phyloP scores from a whole-genome alignment of 2,329 filamentous ascomycete species.

The Aureobasidium sp. region DNA sequence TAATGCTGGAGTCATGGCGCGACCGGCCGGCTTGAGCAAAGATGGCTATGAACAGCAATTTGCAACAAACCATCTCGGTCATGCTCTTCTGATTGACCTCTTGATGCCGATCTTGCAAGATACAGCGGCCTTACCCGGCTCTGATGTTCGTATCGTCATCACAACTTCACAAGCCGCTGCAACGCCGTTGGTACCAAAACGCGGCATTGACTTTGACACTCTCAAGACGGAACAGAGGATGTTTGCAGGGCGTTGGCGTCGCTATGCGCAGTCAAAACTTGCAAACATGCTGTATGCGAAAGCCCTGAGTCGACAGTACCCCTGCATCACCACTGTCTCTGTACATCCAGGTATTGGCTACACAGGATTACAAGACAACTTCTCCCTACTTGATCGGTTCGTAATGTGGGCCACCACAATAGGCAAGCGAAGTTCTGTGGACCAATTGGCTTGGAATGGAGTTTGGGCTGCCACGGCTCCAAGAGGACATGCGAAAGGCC shows the following conservation, averaged over 20 bases:
- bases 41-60: conserved; percentile 23
- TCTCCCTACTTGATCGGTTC: conserved; percentile 26
- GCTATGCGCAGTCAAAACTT: conserved; percentile 38
- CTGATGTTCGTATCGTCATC: conserved; percentile 16
- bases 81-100: conserved; percentile 20
- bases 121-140: not conserved
- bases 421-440: conserved; percentile 12
- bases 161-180: conserved; percentile 8
- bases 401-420: conserved; percentile 13
- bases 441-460: conserved; percentile 19
- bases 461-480: conserved; percentile 21
- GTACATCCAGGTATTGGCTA: conserved; percentile 32
- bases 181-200: conserved; percentile 8
- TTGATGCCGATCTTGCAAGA: conserved; percentile 14
- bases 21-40: conserved; percentile 16
- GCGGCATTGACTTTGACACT: conserved; percentile 17
- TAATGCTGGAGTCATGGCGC: conserved; percentile 21
- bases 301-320: conserved; percentile 30
- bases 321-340: conserved; percentile 25
- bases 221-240: conserved; percentile 16
- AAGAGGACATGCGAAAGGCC: conserved; percentile 11
- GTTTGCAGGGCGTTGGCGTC: conserved; percentile 12
- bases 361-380: conserved; percentile 25
- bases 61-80: conserved; percentile 23
- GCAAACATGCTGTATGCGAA: conserved; percentile 37